These are phyloP conservation scores for Amoebophrya sp. DNA, from an alignment of 169 alveolate species.

Conservation along the genomic window DNA sequence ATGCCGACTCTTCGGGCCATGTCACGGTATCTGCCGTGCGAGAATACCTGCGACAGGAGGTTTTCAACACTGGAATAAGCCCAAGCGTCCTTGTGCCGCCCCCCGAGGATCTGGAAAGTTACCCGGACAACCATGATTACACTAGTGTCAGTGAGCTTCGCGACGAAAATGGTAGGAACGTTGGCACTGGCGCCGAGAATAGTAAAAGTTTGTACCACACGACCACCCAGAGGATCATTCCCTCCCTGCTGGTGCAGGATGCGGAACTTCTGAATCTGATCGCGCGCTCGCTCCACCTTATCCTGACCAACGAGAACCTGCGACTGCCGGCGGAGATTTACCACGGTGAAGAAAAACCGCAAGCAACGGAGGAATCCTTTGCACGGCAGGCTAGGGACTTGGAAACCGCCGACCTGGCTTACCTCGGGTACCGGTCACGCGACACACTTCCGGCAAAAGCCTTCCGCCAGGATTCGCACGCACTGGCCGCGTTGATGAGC, in stretches of 20 bases:
- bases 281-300: not conserved
- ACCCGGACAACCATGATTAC: too few species aligned
- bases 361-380: not conserved
- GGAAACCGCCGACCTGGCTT: not conserved
- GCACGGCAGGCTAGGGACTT: not conserved
- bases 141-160: too few species aligned
- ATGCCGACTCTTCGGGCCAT: not conserved
- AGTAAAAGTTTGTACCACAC: too few species aligned
- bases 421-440: not conserved
- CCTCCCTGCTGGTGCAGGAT: too few species aligned
- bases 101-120: too few species aligned
- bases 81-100: too few species aligned
- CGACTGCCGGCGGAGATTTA: not conserved
- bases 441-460: not conserved
- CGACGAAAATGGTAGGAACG: too few species aligned
- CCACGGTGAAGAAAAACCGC: not conserved
- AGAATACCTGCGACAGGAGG: too few species aligned
- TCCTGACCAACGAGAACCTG: not conserved
- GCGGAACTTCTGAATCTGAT: not conserved
- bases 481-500: not conserved
- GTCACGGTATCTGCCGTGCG: too few species aligned
- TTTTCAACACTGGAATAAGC: too few species aligned
- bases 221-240: not conserved
- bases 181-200: too few species aligned
- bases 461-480: not conserved